Percentiles rank a stretch among this genome's conserved stretches.
phyloP scores from a whole-genome alignment of 2,329 filamentous ascomycete genomes.

The Ophiocordyceps camponoti-saundersi region DNA sequence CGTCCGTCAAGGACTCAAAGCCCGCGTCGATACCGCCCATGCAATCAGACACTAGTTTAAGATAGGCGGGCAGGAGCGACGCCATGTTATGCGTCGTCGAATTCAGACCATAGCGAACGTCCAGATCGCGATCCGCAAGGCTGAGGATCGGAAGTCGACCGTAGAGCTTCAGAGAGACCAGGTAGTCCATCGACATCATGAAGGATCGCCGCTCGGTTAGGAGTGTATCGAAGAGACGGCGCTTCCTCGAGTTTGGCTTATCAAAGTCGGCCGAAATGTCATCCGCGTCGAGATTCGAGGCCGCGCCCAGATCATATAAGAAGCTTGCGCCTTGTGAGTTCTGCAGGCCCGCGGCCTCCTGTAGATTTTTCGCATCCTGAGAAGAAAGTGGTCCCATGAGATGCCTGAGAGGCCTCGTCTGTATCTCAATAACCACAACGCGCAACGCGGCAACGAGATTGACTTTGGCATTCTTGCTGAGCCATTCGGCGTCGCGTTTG shows the following conservation, averaged over 20 bases:
- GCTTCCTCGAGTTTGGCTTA: constrained; percentile 41
- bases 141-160: constrained; percentile 18
- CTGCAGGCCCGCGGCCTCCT: constrained; percentile 52
- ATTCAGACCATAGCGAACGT: constrained; percentile 14
- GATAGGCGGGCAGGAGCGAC: constrained; percentile 28
- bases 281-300: constrained; percentile 31
- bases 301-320: constrained; percentile 31
- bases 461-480: constrained; percentile 61
- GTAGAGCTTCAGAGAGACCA: constrained; percentile 30
- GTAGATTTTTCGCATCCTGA: constrained; percentile 61
- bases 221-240: constrained; percentile 55
- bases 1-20: constrained; percentile 33
- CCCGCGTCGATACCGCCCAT: constrained; percentile 31
- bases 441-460: constrained; percentile 72
- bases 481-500: constrained; percentile 73
- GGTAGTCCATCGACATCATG: constrained; percentile 43
- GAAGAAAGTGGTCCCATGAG: constrained; percentile 56
- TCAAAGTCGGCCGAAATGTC: constrained; percentile 42
- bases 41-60: constrained; percentile 27
- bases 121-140: constrained; percentile 9
- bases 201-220: constrained; percentile 55
- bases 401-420: constrained; percentile 57
- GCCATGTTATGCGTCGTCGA: constrained; percentile 20
- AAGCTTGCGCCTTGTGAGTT: constrained; percentile 42
- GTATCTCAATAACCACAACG: constrained; percentile 67